Percentiles rank a stretch among this genome's conserved stretches.
Evolutionary conservation across 352 stramenopile genomes (phyloP).

Genomic region (Phytopythium montanum): DNA sequence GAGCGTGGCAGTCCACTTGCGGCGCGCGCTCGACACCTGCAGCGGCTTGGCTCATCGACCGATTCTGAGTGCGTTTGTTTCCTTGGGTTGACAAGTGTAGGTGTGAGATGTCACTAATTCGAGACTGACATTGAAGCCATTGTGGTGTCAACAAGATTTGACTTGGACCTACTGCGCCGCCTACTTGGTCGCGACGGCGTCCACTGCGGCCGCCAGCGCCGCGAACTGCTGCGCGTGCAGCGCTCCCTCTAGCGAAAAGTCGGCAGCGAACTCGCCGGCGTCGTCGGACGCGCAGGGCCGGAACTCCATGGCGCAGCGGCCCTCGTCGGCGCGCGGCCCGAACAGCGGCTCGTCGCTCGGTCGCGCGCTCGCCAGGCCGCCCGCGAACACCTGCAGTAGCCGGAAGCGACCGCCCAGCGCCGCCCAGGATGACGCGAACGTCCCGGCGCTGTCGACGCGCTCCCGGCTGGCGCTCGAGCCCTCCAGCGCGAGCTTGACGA

Average conservation of each 20-base stretch:
- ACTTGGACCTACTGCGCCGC: neutral
- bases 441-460: conserved; percentile 9
- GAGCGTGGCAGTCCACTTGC: too few species aligned
- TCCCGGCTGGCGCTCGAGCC: neutral
- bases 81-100: too few species aligned
- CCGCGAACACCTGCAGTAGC: conserved; percentile 51
- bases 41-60: too few species aligned
- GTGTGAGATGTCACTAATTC: too few species aligned
- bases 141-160: too few species aligned
- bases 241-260: conserved; percentile 38
- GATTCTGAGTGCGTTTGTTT: too few species aligned
- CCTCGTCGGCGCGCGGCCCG: conserved; percentile 5
- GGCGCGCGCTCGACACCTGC: too few species aligned
- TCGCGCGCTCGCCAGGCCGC: conserved; percentile 49
- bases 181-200: conserved; percentile 12
- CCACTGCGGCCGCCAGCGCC: conserved; percentile 17
- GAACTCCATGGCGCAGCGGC: conserved; percentile 18
- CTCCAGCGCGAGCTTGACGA: conserved; percentile 16
- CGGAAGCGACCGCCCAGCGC: conserved; percentile 33
- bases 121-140: too few species aligned
- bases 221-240: conserved; percentile 46
- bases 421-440: conserved; percentile 45
- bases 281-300: conserved; percentile 22
- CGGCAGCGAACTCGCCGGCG: conserved; percentile 16
- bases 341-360: conserved; percentile 5